phyloP scores from a whole-genome alignment of 208 protist species.

The Acanthamoeba lenticulata region DNA sequence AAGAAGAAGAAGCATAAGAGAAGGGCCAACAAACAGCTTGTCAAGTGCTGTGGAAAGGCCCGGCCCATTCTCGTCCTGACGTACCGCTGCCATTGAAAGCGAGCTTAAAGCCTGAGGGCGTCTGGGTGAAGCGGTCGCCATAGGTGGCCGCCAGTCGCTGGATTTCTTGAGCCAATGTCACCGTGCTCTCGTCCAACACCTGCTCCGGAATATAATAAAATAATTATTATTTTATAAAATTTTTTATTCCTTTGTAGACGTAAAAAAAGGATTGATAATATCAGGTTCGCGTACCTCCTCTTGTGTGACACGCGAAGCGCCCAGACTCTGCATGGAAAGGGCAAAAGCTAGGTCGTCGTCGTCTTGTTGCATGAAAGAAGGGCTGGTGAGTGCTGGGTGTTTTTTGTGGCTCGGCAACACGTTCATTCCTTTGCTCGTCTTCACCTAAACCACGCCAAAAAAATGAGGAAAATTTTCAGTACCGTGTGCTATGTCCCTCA shows the following conservation, averaged over 20 bases:
- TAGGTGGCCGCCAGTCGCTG: background rate
- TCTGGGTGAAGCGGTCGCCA: background rate
- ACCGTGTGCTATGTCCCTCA: too few species aligned
- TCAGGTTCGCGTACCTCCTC: background rate
- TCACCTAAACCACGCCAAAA: too few species aligned
- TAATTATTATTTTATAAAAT: background rate
- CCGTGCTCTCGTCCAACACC: background rate
- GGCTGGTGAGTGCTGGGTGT: too few species aligned
- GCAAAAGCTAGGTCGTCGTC: background rate
- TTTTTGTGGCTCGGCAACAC: too few species aligned
- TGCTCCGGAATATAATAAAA: background rate
- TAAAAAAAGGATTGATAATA: background rate
- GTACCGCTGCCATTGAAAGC: background rate
- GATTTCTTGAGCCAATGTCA: background rate
- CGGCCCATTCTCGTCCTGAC: background rate
- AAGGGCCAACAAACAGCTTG: background rate
- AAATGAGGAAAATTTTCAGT: too few species aligned
- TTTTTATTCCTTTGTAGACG: background rate
- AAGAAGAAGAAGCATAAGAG: background rate
- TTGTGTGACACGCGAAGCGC: background rate
- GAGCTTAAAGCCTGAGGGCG: background rate
- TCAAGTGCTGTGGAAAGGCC: background rate
- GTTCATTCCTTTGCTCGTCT: too few species aligned
- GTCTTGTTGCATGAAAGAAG: too few species aligned
- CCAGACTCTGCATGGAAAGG: background rate